phyloP scores from a whole-genome alignment of 2,329 filamentous ascomycete genomes.

The Pseudogymnoascus sp. region DNA sequence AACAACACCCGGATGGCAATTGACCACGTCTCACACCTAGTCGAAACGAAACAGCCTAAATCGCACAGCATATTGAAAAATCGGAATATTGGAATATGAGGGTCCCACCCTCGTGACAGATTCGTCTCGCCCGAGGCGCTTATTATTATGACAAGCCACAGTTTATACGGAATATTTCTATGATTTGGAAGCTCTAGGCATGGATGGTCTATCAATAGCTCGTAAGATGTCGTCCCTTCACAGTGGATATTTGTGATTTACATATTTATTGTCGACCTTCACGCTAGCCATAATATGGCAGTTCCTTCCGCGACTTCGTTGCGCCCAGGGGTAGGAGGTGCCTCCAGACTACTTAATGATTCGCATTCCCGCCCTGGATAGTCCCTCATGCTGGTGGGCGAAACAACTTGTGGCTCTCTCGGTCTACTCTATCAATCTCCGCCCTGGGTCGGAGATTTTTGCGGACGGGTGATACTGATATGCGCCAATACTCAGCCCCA shows the following conservation, averaged over 20 bases:
- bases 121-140: background rate
- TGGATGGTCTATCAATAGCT: background rate
- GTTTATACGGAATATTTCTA: background rate
- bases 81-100: slow-evolving; percentile 3
- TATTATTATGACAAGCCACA: background rate
- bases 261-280: background rate
- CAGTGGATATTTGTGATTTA: background rate
- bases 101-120: background rate
- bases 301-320: background rate
- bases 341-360: background rate
- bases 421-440: background rate
- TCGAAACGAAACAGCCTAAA: slow-evolving; percentile 2
- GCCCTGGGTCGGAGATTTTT: background rate
- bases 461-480: background rate
- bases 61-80: background rate
- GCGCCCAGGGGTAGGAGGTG: background rate
- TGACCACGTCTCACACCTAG: slow-evolving; percentile 1
- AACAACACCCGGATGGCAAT: background rate
- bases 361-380: background rate
- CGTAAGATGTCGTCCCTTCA: background rate
- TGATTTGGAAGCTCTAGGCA: background rate
- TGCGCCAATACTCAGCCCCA: background rate
- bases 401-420: background rate
- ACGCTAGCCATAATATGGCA: background rate
- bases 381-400: background rate